These are phyloP conservation scores for Neonectria magnoliae DNA, from an alignment of 2,329 filamentous ascomycete genomes.

Conservation along the genomic window DNA sequence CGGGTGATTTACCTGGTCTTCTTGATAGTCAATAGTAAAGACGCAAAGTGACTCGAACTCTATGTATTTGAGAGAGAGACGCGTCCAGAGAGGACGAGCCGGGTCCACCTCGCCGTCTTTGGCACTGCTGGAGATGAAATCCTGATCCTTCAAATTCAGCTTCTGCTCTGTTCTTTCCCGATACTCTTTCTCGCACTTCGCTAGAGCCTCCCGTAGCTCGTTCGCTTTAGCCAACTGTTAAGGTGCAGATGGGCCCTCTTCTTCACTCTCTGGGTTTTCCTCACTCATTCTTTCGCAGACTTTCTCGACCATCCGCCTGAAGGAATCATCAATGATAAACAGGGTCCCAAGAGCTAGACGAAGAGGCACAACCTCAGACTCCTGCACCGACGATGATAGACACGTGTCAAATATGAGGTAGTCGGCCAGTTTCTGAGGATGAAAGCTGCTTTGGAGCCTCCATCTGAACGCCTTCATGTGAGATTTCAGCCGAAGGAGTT, in stretches of 20 bases:
- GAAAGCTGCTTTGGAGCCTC: background rate
- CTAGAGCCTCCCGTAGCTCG: background rate
- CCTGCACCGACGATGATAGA: background rate
- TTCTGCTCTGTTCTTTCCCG: background rate
- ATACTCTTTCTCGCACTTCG: background rate
- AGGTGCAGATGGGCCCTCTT: background rate
- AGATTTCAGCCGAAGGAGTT: background rate
- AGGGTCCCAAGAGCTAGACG: conserved; percentile 8
- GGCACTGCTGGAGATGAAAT: background rate
- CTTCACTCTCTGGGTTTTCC: background rate
- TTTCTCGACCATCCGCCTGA: background rate
- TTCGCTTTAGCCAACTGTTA: background rate
- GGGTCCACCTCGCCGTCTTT: background rate
- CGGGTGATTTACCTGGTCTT: background rate
- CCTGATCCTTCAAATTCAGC: background rate
- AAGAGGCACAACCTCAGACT: conserved; percentile 5
- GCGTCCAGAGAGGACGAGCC: background rate
- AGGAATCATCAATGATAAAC: conserved; percentile 11
- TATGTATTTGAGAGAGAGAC: background rate
- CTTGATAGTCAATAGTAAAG: background rate
- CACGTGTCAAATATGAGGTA: conserved; percentile 7
- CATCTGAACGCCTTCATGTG: conserved; percentile 1
- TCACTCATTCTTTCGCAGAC: background rate
- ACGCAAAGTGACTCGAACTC: background rate
- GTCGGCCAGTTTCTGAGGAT: conserved; percentile 8